Evolutionary conservation across 2,329 filamentous ascomycete species (phyloP).

Genomic region (Leptodontidium sp.): DNA sequence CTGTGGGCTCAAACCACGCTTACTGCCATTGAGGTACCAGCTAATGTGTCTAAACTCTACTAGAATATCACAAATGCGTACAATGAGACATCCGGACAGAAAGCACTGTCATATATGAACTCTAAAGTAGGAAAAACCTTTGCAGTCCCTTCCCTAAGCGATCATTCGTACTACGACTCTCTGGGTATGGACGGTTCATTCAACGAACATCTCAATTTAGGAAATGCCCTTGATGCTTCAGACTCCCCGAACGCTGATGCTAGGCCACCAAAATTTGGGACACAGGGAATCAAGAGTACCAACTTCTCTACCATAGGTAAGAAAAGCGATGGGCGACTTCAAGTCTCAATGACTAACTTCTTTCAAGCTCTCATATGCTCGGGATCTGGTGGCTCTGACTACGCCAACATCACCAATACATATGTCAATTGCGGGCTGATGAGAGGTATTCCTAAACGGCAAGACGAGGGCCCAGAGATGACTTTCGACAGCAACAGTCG

Average conservation of each 20-base stretch:
- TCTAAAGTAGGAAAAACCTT: constrained; percentile 49
- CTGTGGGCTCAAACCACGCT: not conserved
- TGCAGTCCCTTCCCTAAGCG: constrained; percentile 36
- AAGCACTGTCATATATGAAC: constrained; percentile 50
- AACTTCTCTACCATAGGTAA: constrained; percentile 34
- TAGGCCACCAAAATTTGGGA: constrained; percentile 44
- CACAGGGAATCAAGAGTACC: constrained; percentile 42
- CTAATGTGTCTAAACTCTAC: constrained; percentile 46
- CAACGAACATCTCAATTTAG: constrained; percentile 25
- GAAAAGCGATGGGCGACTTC: not conserved
- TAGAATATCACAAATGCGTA: constrained; percentile 29
- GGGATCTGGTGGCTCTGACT: constrained; percentile 45
- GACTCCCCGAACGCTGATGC: constrained; percentile 18
- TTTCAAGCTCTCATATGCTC: constrained; percentile 41
- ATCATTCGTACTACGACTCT: constrained; percentile 16
- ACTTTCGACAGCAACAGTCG: constrained; percentile 51
- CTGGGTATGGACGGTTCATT: constrained; percentile 25
- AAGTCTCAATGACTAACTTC: not conserved
- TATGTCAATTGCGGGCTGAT: constrained; percentile 52
- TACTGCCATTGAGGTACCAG: not conserved
- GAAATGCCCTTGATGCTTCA: constrained; percentile 5
- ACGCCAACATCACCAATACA: constrained; percentile 54
- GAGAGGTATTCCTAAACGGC: constrained; percentile 50
- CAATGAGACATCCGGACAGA: constrained; percentile 22
- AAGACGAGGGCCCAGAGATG: constrained; percentile 47